Conservation (phyloP, 305 asterid genomes). For the Solanum hybrid region DNA sequence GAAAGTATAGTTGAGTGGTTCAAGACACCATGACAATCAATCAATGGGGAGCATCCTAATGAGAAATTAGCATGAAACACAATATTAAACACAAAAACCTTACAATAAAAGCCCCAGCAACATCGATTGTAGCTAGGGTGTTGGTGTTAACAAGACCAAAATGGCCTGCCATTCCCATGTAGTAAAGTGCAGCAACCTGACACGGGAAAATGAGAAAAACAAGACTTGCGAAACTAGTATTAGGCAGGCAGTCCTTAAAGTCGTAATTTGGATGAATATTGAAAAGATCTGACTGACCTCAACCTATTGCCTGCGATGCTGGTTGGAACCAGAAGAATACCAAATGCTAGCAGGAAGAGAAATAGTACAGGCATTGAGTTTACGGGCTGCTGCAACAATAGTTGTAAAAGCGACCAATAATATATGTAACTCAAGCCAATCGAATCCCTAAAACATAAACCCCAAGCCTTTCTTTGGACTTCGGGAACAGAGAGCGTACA, state of each 20-base stretch:
- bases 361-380: slow-evolving; percentile 50
- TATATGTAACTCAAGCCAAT: slow-evolving; percentile 49
- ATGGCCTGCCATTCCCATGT: slow-evolving; percentile 61
- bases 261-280: background rate
- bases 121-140: slow-evolving; percentile 87
- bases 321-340: slow-evolving; percentile 27
- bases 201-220: background rate
- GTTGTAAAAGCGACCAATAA: slow-evolving; percentile 79
- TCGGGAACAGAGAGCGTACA: slow-evolving; percentile 4
- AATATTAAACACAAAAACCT: background rate
- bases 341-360: slow-evolving; percentile 38
- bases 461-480: slow-evolving; percentile 15
- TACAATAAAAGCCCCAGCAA: slow-evolving; percentile 89
- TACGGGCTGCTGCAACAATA: slow-evolving; percentile 72
- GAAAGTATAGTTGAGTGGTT: slow-evolving; percentile 74
- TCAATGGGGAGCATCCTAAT: background rate
- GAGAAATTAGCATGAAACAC: slow-evolving; percentile 1
- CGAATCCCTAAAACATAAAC: slow-evolving; percentile 34
- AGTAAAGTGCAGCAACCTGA: slow-evolving; percentile 39
- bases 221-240: background rate
- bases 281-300: slow-evolving; percentile 48
- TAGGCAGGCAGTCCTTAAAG: background rate
- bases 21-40: slow-evolving; percentile 57
- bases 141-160: slow-evolving; percentile 88
- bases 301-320: slow-evolving; percentile 49